These are phyloP conservation scores for Termitomyces sp. DNA, from an alignment of 768 basidiomycete genomes.

Conservation along the genomic window DNA sequence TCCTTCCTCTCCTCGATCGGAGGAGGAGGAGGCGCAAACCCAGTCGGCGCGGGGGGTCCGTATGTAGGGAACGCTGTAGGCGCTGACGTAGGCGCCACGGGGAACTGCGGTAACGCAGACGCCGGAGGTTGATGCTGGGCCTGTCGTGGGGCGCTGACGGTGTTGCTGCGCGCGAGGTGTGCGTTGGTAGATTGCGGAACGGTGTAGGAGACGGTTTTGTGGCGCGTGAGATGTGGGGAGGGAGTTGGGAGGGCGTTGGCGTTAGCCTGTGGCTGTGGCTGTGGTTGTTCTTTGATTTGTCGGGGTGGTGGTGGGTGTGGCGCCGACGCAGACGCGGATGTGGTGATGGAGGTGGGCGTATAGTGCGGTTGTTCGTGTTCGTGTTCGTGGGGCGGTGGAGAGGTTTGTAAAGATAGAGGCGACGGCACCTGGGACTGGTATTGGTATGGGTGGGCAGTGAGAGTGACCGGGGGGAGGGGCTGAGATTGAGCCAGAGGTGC, in stretches of 20 bases:
- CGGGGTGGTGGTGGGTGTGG: too few species aligned
- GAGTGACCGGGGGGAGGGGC: constrained; percentile 18
- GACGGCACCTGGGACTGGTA: constrained; percentile 12
- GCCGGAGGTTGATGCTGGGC: constrained; percentile 21
- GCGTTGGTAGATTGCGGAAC: constrained; percentile 13
- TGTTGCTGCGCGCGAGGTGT: constrained; percentile 27
- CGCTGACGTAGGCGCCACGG: constrained; percentile 52
- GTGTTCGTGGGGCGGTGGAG: constrained; percentile 20
- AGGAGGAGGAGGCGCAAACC: constrained; percentile 46
- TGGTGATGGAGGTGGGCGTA: constrained; percentile 3
- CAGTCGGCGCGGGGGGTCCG: constrained; percentile 39
- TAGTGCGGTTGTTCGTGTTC: too few species aligned
- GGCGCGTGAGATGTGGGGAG: constrained; percentile 20
- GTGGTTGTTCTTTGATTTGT: too few species aligned
- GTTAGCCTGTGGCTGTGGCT: constrained; percentile 8
- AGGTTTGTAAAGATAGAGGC: constrained; percentile 15
- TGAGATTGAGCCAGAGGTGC: constrained; percentile 11
- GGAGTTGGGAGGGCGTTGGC: not conserved
- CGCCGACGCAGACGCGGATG: constrained; percentile 15
- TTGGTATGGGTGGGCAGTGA: constrained; percentile 17
- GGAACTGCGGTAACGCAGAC: constrained; percentile 53
- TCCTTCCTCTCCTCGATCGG: constrained; percentile 69
- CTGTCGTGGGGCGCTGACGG: constrained; percentile 22
- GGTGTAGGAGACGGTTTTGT: constrained; percentile 30
- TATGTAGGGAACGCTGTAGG: constrained; percentile 53